Conservation (phyloP, 768 basidiomycete genomes). For the Trametes maxima region DNA sequence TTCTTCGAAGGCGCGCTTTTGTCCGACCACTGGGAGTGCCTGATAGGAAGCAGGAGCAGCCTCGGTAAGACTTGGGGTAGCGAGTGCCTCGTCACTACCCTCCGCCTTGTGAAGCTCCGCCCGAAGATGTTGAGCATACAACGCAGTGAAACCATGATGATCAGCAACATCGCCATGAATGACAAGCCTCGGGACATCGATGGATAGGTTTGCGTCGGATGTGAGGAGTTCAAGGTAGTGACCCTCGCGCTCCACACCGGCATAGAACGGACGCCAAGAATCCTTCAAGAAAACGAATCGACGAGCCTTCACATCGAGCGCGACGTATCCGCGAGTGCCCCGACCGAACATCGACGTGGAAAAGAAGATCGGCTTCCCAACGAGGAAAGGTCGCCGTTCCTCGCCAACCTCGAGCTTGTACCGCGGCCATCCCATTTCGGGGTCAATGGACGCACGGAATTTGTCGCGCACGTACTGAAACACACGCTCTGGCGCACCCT, state of each 20-base stretch:
- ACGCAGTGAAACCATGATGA: not conserved
- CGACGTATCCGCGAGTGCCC: conserved; percentile 19
- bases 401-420: conserved; percentile 3
- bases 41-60: no score
- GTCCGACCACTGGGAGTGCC: not conserved
- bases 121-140: not conserved
- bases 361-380: conserved; percentile 3
- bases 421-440: not conserved
- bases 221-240: conserved; percentile 3
- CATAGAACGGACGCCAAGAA: conserved; percentile 11
- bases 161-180: conserved; percentile 3
- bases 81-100: no score
- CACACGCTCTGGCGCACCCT: not conserved
- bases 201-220: not conserved
- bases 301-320: conserved; percentile 1
- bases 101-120: not conserved
- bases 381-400: not conserved
- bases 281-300: conserved; percentile 22
- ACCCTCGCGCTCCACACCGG: conserved; percentile 1
- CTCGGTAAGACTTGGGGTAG: no score
- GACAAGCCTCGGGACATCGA: conserved; percentile 5
- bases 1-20: not conserved
- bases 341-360: conserved; percentile 4
- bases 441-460: not conserved
- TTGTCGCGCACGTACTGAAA: not conserved